Base-by-base conservation (phyloP, 352 stramenopile genomes). In the Phytophthora citrophthora region DNA sequence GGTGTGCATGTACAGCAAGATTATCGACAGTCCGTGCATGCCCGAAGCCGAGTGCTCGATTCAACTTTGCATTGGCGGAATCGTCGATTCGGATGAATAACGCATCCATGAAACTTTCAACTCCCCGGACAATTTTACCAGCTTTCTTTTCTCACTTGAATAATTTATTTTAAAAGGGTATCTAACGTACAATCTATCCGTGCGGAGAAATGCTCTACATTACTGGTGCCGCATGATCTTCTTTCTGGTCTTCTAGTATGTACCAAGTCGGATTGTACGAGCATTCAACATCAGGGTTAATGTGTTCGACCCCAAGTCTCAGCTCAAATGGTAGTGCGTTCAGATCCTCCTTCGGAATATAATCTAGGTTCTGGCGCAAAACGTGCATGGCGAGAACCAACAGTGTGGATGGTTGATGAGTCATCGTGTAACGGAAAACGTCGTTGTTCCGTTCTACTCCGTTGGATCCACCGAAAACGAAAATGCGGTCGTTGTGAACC, bases 21-120 rank as follows among this genome's bases (percentile, higher is more conserved):
- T 92, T 27, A 91, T 94, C 40, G 84, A 93, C 70, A 94, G 83
- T 45, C 85, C 88, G 5, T 91, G 83, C 61, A 94, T 96, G 88
- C 85, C 85, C 8, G 88, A 96, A 75, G 88, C 86, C 2, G 85
- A 95, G 50, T 91, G 83, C 70, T 81, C 83, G 1, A 90, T 95
- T 46, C 83, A 89, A 32, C 74, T 96, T 6, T 86, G 73, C 50
- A 60, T 62, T 10, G 85, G 85, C 16, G 86, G 85, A 20, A 81
- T 95, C 39, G 69, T 67, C 11, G 83, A 92, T 44, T 68, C 80
- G 11, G 73, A 90, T n/a, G 74, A 89, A 10, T 91, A 67, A 73
- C 16, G 40, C 18, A 49, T 9, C 12, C 53, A 44, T 11, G 12
- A 50, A 48, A 39, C 3, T 10, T 47, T 47, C 20, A 20, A 20